Evolutionary conservation across 73 alveolate species (phyloP), one percentile per base, ranked within the genome.

Genomic region (Symbiodinium natans): DNA sequence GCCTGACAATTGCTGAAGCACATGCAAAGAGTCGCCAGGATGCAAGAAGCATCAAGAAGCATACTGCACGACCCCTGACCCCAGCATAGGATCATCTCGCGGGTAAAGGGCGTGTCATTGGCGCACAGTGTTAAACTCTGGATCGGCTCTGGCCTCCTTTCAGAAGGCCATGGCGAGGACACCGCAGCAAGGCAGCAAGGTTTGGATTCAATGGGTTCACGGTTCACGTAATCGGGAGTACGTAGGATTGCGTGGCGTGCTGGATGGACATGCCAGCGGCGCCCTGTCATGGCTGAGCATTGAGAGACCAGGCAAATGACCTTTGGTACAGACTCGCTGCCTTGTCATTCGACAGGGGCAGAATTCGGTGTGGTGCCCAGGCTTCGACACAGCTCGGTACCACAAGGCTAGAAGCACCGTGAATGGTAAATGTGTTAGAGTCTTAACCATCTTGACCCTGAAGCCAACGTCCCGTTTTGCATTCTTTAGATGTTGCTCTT

Each of bases 361-460:
- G 33, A n/a, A 63, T 23, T 63, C 27, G 9, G 80, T 63, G 80
- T 17, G 80, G 80, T 63, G 80, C 80, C 80, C 31, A 63, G 29
- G 80, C 80, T 63, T 63, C 80, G 80, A 63, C 80, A 29, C 80
- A 63, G 80, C 80, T 27, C 36, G 80, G 80, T n/a, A 63, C 80
- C 27, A 36, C 80, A 63, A 63, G 80, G 80, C 80, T 63, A n/a
- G 80, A 63, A 63, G 80, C 36, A 36, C 40, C n/a, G n/a, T n/a
- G n/a, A n/a, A n/a, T n/a, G n/a, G n/a, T n/a, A n/a, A n/a, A n/a
- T n/a, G n/a, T n/a, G n/a, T n/a, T n/a, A n/a, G n/a, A n/a, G n/a
- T n/a, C n/a, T n/a, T n/a, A n/a, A n/a, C n/a, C n/a, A n/a, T n/a
- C n/a, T n/a, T n/a, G n/a, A n/a, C n/a, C n/a, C n/a, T n/a, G n/a